A percentile compares a stretch with the other conserved stretches of the same genome.
Evolutionary conservation across 352 stramenopile genomes (phyloP).

Genomic region (Halophytophthora batemanensis): DNA sequence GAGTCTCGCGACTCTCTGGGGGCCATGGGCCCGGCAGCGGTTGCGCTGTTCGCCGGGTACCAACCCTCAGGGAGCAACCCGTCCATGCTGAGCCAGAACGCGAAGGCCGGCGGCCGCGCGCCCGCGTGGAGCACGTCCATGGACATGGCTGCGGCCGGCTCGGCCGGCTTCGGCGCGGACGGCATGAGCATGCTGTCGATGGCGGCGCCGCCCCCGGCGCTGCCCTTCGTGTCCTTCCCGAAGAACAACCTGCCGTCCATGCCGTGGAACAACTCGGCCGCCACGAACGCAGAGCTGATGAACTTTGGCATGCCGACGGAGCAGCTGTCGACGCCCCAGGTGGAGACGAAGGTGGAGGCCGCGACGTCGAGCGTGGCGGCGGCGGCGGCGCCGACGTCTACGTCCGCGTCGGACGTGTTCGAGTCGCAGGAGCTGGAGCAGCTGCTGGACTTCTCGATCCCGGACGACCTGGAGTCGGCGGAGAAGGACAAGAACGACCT

Average conservation of each 20-base stretch:
- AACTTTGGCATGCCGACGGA: constrained; percentile 35
- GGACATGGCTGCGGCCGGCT: constrained; percentile 18
- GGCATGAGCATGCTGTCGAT: constrained; percentile 64
- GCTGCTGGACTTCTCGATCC: constrained; percentile 74
- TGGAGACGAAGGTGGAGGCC: constrained; percentile 39
- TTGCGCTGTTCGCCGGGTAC: constrained; percentile 75
- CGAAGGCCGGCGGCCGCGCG: constrained; percentile 14
- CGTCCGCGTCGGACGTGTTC: constrained; percentile 33
- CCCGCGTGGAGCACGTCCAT: constrained; percentile 25
- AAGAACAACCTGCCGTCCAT: constrained; percentile 58
- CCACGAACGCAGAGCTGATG: constrained; percentile 33
- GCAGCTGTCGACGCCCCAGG: constrained; percentile 22
- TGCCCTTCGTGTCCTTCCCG: constrained; percentile 71
- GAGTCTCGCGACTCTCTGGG: constrained; percentile 80
- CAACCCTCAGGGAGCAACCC: constrained; percentile 50
- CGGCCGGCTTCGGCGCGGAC: constrained; percentile 22
- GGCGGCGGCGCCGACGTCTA: constrained; percentile 13
- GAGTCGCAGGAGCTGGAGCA: constrained; percentile 72
- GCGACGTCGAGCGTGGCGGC: not conserved
- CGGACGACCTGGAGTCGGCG: constrained; percentile 43
- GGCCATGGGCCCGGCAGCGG: constrained; percentile 69
- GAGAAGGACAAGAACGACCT: constrained; percentile 75
- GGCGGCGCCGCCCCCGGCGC: constrained; percentile 46
- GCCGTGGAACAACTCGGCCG: constrained; percentile 30
- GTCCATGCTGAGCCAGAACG: constrained; percentile 32